A percentile compares a stretch with the other conserved stretches of the same genome.
Evolutionary conservation across 2,329 filamentous ascomycete genomes (phyloP).

Genomic region (Biscogniauxia marginata): DNA sequence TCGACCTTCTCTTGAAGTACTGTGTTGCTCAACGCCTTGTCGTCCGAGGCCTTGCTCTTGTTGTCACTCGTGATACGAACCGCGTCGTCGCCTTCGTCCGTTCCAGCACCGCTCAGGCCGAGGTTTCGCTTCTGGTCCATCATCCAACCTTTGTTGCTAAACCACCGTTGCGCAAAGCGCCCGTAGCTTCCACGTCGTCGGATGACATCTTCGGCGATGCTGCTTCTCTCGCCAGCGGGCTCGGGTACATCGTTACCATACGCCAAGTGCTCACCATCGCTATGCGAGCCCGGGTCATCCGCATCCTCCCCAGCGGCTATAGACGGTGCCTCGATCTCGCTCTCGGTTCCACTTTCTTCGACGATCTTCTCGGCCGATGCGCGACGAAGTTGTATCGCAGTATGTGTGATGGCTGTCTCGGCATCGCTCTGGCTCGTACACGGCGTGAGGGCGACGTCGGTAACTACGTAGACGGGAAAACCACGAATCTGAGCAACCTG

Average conservation of each 20-base stretch:
- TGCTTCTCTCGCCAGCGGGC: conserved; percentile 47
- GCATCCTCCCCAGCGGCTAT: conserved; percentile 31
- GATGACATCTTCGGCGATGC: conserved; percentile 86
- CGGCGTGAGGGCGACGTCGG: conserved; percentile 87
- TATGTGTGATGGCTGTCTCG: conserved; percentile 65
- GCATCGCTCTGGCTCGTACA: conserved; percentile 75
- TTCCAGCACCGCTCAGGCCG: conserved; percentile 55
- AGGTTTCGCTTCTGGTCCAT: conserved; percentile 67
- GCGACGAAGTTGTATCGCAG: conserved; percentile 44
- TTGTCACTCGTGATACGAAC: conserved; percentile 10
- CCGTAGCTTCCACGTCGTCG: conserved; percentile 80
- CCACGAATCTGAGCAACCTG: conserved; percentile 87
- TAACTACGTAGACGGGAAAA: conserved; percentile 80
- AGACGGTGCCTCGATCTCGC: conserved; percentile 47
- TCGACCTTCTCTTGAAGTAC: conserved; percentile 30
- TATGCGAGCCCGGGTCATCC: conserved; percentile 29
- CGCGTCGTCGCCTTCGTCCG: conserved; percentile 42
- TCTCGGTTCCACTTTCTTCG: conserved; percentile 41
- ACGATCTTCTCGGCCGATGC: conserved; percentile 28
- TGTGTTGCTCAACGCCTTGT: conserved; percentile 29
- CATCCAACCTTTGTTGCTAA: conserved; percentile 80
- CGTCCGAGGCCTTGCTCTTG: conserved; percentile 9
- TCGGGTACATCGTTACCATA: conserved; percentile 17
- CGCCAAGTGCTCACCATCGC: conserved; percentile 22
- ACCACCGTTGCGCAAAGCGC: conserved; percentile 87